Base-by-base conservation (phyloP, 2,329 filamentous ascomycete genomes). In the Fusarium caatingaense region DNA sequence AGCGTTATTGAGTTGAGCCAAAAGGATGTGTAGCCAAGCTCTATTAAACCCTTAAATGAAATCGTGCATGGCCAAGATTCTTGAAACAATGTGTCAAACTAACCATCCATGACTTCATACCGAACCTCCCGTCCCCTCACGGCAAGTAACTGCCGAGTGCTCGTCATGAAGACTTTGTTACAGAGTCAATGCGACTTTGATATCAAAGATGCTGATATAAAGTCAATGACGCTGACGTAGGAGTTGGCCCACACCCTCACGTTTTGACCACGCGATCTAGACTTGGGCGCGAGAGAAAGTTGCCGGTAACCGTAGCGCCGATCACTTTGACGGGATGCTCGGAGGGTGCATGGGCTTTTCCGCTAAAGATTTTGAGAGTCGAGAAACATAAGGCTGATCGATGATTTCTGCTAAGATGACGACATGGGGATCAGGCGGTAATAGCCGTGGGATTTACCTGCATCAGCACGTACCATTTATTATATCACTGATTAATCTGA, bases 161-260 rank as follows among this genome's bases (percentile, higher is more conserved):
- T 49, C 56, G 61, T 66, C 63, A 65, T 66, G 7, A 20, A 10
- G 2, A 2, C 2, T 16, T 9, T 53, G 2, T 21, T 42, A 12
- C 18, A 53, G 11, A n/a, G 21, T 21, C 15, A 27, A 53, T 53
- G 32, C 34, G 18, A 53, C 49, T n/a, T 27, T 9, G 37, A 10
- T 16, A 11, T 40, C 7, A 12, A 40, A n/a, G 37, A 66, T 54
- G 55, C 15, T 6, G 30, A 21, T 28, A 21, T 47, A 7, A 16
- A 65, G 61, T 61, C 61, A 40, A 66, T 66, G 63, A 66, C 63
- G 61, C 3, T 54, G n/a, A 66, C 41, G 41, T 40, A 28, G n/a
- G 11, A 23, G 16, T 9, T 44, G 32, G 34, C 42, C 23, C 45
- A 60, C 62, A 65, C 62, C 37, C 27, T 59, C 6, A 30, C 6